phyloP scores from a whole-genome alignment of 345 rosid species.

The Citrus unshiu region DNA sequence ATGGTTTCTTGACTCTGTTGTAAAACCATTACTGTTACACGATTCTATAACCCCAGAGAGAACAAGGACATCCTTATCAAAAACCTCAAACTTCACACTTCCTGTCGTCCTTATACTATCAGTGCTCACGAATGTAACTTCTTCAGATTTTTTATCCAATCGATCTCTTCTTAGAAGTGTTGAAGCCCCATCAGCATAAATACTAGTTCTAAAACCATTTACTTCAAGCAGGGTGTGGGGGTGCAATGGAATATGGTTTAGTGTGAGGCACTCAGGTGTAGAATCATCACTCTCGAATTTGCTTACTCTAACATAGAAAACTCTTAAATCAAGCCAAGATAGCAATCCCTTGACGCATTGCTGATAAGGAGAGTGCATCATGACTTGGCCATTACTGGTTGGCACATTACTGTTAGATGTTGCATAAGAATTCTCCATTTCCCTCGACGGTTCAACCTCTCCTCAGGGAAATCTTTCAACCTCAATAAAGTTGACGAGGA shows the following conservation, averaged over 20 bases:
- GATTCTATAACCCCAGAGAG: slow-evolving; percentile 67
- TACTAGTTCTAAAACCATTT: slow-evolving; percentile 59
- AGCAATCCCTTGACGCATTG: slow-evolving; percentile 31
- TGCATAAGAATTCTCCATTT: slow-evolving; percentile 55
- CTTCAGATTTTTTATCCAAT: slow-evolving; percentile 70
- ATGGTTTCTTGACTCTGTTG: slow-evolving; percentile 38
- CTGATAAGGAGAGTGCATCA: slow-evolving; percentile 32
- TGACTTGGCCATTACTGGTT: slow-evolving; percentile 30
- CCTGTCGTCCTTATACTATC: slow-evolving; percentile 72
- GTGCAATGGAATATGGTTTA: slow-evolving; percentile 69
- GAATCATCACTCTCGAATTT: slow-evolving; percentile 59
- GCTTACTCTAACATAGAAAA: slow-evolving; percentile 80
- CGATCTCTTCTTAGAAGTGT: slow-evolving; percentile 74
- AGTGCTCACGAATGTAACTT: slow-evolving; percentile 78
- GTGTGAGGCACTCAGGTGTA: slow-evolving; percentile 54
- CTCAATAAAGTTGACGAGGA: slow-evolving; percentile 16
- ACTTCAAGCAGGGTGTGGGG: slow-evolving; percentile 72
- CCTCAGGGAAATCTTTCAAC: slow-evolving; percentile 26
- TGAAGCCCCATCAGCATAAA: slow-evolving; percentile 54
- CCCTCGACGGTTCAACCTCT: slow-evolving; percentile 10
- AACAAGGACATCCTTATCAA: slow-evolving; percentile 49
- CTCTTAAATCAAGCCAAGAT: slow-evolving; percentile 75
- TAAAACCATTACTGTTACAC: slow-evolving; percentile 38
- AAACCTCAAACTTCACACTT: slow-evolving; percentile 73
- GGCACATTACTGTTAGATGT: slow-evolving; percentile 32